phyloP scores from a whole-genome alignment of 345 rosid species.

The Carallia pectinifolia region DNA sequence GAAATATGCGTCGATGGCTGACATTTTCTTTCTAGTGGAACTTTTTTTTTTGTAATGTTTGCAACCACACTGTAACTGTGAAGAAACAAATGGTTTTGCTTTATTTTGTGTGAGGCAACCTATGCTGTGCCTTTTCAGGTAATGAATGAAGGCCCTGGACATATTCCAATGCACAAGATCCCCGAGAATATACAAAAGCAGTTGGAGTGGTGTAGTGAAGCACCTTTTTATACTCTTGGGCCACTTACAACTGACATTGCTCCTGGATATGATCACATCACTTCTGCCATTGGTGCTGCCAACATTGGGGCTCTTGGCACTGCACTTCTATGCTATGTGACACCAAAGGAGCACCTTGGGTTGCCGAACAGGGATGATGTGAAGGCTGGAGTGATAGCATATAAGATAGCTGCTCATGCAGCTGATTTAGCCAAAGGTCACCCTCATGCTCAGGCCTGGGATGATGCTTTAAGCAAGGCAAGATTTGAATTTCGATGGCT shows the following conservation, averaged over 20 bases:
- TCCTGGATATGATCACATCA: slow-evolving; percentile 96
- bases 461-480: slow-evolving; percentile 92
- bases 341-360: slow-evolving; percentile 98
- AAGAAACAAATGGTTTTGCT: neutral
- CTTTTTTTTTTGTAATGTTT: neutral
- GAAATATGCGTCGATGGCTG: neutral
- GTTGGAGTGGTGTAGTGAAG: slow-evolving; percentile 98
- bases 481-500: slow-evolving; percentile 97
- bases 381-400: slow-evolving; percentile 95
- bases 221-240: slow-evolving; percentile 97
- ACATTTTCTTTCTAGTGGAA: neutral
- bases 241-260: slow-evolving; percentile 97
- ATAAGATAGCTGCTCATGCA: slow-evolving; percentile 95
- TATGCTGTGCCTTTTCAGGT: slow-evolving; percentile 45
- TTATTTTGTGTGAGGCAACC: neutral
- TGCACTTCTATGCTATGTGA: slow-evolving; percentile 96
- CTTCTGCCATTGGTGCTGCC: slow-evolving; percentile 99
- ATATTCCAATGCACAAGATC: slow-evolving; percentile 95
- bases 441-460: slow-evolving; percentile 97
- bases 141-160: slow-evolving; percentile 99
- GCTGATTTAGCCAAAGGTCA: slow-evolving; percentile 97
- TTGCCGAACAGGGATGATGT: slow-evolving; percentile 98
- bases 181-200: slow-evolving; percentile 99
- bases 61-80: neutral
- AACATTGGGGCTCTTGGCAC: slow-evolving; percentile 98